Evolutionary conservation across 345 rosid species (phyloP).

Genomic region (Populus deltoides): DNA sequence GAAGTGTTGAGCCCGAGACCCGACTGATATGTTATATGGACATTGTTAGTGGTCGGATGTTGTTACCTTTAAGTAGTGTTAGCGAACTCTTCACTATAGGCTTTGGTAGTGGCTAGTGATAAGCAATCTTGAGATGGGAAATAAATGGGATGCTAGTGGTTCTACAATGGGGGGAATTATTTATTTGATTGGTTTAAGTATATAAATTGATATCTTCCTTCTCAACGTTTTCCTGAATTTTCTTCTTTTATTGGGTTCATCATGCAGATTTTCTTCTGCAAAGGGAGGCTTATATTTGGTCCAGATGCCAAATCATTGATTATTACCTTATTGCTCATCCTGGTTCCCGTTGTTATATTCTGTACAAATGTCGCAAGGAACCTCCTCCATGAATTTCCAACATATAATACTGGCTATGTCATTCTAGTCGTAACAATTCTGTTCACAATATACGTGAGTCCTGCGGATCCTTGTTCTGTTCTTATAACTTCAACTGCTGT

Average conservation of each 20-base stretch:
- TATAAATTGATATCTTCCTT: background rate
- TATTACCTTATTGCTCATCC: conserved; percentile 42
- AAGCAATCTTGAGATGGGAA: background rate
- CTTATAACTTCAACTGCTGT: background rate
- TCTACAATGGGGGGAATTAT: background rate
- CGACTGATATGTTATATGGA: background rate
- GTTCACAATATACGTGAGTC: conserved; percentile 49
- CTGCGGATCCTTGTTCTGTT: conserved; percentile 7
- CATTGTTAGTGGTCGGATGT: background rate
- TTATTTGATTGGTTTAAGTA: background rate
- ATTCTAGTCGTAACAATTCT: conserved; percentile 37
- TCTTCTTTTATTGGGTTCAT: conserved; percentile 2
- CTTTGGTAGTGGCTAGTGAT: background rate
- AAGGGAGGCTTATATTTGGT: conserved; percentile 51
- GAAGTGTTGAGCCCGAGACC: background rate
- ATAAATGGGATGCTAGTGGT: background rate
- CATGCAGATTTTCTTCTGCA: conserved; percentile 43
- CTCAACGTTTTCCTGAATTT: background rate
- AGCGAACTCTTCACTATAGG: background rate
- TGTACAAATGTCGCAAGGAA: conserved; percentile 43
- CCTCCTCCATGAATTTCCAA: conserved; percentile 32
- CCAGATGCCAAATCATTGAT: conserved; percentile 49
- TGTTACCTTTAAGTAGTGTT: background rate
- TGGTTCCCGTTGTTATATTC: conserved; percentile 46
- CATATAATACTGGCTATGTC: conserved; percentile 33